Base-by-base conservation (phyloP, 192 early-diverging fungal genomes). In the Linnemannia schmuckeri region DNA sequence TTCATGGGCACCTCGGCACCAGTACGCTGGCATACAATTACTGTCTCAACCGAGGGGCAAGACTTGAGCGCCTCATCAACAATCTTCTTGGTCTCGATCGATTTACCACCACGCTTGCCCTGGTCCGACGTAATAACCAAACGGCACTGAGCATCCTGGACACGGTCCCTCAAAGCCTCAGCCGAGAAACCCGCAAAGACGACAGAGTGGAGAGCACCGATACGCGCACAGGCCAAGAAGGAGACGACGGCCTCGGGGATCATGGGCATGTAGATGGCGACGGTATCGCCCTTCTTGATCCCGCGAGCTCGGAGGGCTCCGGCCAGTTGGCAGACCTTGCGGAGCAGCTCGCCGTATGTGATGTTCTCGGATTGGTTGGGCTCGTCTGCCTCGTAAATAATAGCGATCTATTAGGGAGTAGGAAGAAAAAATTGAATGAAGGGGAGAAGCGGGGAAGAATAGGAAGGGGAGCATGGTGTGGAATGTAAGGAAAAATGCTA, bases 221-320 rank as follows among this genome's bases (percentile, higher is more conserved):
- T 94, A 47, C 97, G 92, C 9, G 97, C 97, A 87, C 98, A 99
- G 44, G 98, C 98, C 44, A 99, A 92, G 94, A 99, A 96, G 22
- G 98, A 94, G 57, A 96, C 92, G 1, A 94, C 94, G 35, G 98
- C 97, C 90, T 98, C 97, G 74, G 98, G 98, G 46, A 97, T 93
- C 97, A 98, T 98, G 69, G 97, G 98, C 96, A 99, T 96, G 89
- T 99, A 99, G 87, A 99, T 98, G 57, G 95, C 96, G 42, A 99
- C 97, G 13, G 93, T 95, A 88, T 99, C 97, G 70, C 98, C 98
- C 91, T 98, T 98, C 70, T 92, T 90, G 70, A 98, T 91, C 30
- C 97, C 96, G 61, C 94, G 93, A 79, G 94, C 93, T 82, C 92
- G 94, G 41, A 99, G 89, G 3, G 96, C 95, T 82, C 97, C 97